Conservation (phyloP, 768 basidiomycete genomes). For the Cantharellus cinnabarinus region DNA sequence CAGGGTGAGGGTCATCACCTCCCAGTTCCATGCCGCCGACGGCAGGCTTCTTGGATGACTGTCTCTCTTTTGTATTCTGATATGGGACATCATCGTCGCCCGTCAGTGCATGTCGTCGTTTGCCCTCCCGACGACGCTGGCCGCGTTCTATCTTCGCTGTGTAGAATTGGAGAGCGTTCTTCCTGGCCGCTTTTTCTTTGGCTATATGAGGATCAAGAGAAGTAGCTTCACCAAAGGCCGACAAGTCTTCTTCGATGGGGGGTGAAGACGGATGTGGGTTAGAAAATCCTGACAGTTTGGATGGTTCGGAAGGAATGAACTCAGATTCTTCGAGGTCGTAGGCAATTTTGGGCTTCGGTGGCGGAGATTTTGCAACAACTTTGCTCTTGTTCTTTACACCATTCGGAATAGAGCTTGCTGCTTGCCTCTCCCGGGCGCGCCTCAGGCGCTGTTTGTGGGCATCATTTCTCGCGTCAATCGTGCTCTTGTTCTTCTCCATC, state of each 20-base stretch:
- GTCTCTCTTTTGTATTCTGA: constrained; percentile 35
- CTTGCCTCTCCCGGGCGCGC: neutral
- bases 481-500: neutral
- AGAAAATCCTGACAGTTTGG: neutral
- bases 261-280: constrained; percentile 10
- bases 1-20: constrained; percentile 35
- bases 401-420: constrained; percentile 16
- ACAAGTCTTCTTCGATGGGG: neutral
- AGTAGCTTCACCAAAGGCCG: constrained; percentile 54
- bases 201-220: constrained; percentile 50
- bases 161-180: constrained; percentile 78
- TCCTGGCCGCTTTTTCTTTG: constrained; percentile 63
- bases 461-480: neutral
- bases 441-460: constrained; percentile 17
- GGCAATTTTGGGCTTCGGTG: constrained; percentile 16
- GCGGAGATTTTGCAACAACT: neutral
- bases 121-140: constrained; percentile 50
- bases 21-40: constrained; percentile 20
- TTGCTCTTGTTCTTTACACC: constrained; percentile 10
- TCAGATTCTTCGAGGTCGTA: constrained; percentile 72
- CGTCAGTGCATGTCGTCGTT: constrained; percentile 38
- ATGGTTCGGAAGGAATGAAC: constrained; percentile 18
- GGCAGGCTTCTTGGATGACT: constrained; percentile 30
- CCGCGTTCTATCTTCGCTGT: constrained; percentile 78
- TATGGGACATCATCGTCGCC: constrained; percentile 88